Evolutionary conservation across 176 grass and related monocot genomes (phyloP).

Genomic region (Miscanthus lutarioriparius): DNA sequence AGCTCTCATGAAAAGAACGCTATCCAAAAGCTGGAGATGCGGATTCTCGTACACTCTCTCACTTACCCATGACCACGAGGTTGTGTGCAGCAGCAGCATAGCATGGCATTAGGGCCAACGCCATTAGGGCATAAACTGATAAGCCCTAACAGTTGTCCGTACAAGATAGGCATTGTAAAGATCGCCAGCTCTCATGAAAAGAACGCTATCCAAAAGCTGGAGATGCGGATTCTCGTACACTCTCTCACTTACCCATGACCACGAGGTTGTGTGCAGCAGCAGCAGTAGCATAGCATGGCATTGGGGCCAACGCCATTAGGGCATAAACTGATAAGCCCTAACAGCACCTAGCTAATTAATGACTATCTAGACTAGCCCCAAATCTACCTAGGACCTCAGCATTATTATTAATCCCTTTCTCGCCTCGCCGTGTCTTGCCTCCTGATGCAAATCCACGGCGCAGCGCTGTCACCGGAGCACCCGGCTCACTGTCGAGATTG

Average conservation of each 20-base stretch:
- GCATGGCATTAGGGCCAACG: no score
- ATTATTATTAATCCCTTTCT: not conserved
- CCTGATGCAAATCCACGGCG: constrained; percentile 18
- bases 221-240: constrained; percentile 63
- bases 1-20: no score
- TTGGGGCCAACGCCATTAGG: not conserved
- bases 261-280: not conserved
- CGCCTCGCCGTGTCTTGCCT: not conserved
- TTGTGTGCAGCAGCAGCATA: no score
- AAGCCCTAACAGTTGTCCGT: no score
- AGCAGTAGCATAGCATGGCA: not conserved
- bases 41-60: no score
- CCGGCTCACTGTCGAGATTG: constrained; percentile 20
- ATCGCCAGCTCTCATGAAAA: constrained; percentile 28
- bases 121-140: no score
- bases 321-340: not conserved
- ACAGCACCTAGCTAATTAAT: constrained; percentile 14
- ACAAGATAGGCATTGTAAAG: constrained; percentile 23
- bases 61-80: no score
- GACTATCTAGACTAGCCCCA: not conserved
- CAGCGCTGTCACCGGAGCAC: constrained; percentile 11
- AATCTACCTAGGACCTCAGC: not conserved
- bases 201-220: constrained; percentile 52
- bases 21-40: no score
- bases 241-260: constrained; percentile 30